Conservation (phyloP, 129 eudicot genomes). For the Flaveria ramosissima region DNA sequence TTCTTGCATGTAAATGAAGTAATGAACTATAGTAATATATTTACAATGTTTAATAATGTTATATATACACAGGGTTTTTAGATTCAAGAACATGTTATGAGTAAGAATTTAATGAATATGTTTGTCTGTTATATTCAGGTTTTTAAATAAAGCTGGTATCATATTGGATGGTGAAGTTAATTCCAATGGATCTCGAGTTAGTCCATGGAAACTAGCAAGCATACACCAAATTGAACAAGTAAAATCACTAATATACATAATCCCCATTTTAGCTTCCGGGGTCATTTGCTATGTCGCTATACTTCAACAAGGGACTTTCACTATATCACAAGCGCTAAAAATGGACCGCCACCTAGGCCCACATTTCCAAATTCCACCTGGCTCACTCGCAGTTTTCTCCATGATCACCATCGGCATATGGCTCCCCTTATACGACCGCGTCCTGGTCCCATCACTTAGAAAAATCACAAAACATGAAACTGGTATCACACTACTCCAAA, state of each 20-base stretch:
- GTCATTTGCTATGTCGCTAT: conserved; percentile 62
- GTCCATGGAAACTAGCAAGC: conserved; percentile 66
- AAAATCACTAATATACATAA: conserved; percentile 59
- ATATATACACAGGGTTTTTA: too few relatives aligned
- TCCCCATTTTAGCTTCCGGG: conserved; percentile 81
- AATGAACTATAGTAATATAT: too few relatives aligned
- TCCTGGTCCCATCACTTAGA: conserved; percentile 62
- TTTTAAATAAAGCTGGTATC: conserved; percentile 73
- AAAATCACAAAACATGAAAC: conserved; percentile 64
- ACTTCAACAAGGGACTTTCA: conserved; percentile 77
- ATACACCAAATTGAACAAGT: conserved; percentile 78
- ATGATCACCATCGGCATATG: conserved; percentile 67
- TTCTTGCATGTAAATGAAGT: neutral
- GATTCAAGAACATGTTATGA: too few relatives aligned
- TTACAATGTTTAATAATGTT: too few relatives aligned
- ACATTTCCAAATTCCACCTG: conserved; percentile 71
- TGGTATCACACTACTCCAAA: conserved; percentile 75
- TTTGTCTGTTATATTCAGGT: conserved; percentile 39
- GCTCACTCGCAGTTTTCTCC: conserved; percentile 62
- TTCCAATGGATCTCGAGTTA: conserved; percentile 43
- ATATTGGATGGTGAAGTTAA: conserved; percentile 60
- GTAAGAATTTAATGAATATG: too few relatives aligned
- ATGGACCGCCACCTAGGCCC: conserved; percentile 82
- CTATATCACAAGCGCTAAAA: conserved; percentile 70
- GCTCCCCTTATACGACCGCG: conserved; percentile 79